Evolutionary conservation across 306 rosid genomes (phyloP).

Genomic region (Rosa chinensis): DNA sequence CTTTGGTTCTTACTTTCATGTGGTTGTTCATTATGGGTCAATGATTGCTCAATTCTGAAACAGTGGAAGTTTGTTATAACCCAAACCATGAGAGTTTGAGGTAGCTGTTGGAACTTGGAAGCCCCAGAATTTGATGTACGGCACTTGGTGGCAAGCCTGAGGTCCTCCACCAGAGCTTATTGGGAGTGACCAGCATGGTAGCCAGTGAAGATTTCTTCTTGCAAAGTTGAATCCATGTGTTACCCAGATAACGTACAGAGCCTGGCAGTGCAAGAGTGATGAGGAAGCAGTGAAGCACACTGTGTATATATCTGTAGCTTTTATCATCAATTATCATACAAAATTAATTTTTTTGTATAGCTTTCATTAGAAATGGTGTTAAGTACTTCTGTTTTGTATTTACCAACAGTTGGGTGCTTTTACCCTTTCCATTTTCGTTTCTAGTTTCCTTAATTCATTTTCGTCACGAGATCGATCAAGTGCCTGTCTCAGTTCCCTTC

Average conservation of each 20-base stretch:
- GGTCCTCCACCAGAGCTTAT: too few relatives aligned
- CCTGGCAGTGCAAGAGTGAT: background rate
- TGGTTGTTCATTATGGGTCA: too few relatives aligned
- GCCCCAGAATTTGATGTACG: background rate
- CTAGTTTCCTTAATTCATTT: background rate
- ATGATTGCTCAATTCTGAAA: too few relatives aligned
- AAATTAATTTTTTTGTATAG: background rate
- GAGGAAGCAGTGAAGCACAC: background rate
- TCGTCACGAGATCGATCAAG: background rate
- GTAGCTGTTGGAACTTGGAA: background rate
- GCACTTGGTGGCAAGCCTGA: too few relatives aligned
- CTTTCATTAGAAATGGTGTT: background rate
- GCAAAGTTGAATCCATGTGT: background rate
- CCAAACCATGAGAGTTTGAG: background rate
- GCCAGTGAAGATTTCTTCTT: too few relatives aligned
- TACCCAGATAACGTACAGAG: background rate
- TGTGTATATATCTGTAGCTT: background rate
- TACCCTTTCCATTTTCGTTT: background rate
- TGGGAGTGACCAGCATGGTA: too few relatives aligned
- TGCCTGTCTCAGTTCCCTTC: background rate
- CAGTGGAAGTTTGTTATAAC: too few relatives aligned
- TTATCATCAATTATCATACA: background rate
- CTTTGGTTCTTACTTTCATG: too few relatives aligned
- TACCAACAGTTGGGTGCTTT: too few relatives aligned
- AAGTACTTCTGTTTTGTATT: too few relatives aligned